These are phyloP conservation scores for Aspergillus caelatus DNA, from an alignment of 2,329 filamentous ascomycete species.

Conservation along the genomic window DNA sequence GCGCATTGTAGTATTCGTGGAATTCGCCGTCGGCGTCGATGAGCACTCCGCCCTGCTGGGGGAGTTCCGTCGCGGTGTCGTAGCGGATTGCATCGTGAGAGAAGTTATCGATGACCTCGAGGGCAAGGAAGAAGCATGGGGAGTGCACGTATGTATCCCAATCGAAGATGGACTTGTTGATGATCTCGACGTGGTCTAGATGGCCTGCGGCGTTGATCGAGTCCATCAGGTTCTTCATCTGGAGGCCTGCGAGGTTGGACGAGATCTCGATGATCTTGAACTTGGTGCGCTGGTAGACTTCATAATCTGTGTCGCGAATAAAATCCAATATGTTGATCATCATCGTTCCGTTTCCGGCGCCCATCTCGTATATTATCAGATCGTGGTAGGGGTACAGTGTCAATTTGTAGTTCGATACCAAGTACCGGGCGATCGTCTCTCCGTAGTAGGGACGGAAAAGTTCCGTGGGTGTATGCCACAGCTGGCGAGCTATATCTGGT, in stretches of 20 bases:
- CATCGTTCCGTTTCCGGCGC: conserved; percentile 92
- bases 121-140: conserved; percentile 95
- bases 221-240: conserved; percentile 69
- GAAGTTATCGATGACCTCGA: conserved; percentile 99
- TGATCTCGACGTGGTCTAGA: conserved; percentile 83
- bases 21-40: conserved; percentile 86
- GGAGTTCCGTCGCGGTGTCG: conserved; percentile 75
- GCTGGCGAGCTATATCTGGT: conserved; percentile 76
- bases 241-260: conserved; percentile 73
- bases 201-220: conserved; percentile 74
- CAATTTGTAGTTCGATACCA: conserved; percentile 94
- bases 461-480: conserved; percentile 98
- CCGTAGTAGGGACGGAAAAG: conserved; percentile 96
- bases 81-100: conserved; percentile 93
- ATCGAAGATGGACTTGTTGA: conserved; percentile 93
- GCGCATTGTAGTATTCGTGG: conserved; percentile 85
- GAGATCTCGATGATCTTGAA: conserved; percentile 98
- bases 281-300: conserved; percentile 90
- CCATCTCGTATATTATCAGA: conserved; percentile 98
- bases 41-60: conserved; percentile 85
- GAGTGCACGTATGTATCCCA: conserved; percentile 86
- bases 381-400: conserved; percentile 94
- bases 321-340: conserved; percentile 99
- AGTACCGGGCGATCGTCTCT: conserved; percentile 93
- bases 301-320: conserved; percentile 83